Evolutionary conservation across 164 flowering plant species (phyloP).

Genomic region (Macadamia integrifolia): DNA sequence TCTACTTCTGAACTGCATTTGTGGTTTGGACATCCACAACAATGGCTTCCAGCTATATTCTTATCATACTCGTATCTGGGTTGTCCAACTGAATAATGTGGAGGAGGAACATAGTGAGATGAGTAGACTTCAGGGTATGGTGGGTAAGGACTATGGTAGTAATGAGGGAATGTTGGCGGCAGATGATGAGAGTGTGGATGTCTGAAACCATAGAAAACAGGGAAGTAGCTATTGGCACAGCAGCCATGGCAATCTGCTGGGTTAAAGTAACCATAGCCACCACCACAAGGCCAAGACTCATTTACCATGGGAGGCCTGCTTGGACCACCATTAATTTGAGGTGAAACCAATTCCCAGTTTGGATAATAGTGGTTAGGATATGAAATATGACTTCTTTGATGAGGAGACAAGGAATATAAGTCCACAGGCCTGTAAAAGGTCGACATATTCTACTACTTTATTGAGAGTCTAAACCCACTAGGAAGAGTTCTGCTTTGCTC

Average conservation of each 20-base stretch:
- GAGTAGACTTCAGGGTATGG: slow-evolving; percentile 22
- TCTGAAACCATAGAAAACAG: slow-evolving; percentile 21
- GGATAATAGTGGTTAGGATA: slow-evolving; percentile 19
- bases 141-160: slow-evolving; percentile 25
- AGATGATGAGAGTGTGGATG: slow-evolving; percentile 33
- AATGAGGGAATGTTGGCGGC: slow-evolving; percentile 18
- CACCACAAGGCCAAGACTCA: slow-evolving; percentile 24
- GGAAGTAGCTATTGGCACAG: slow-evolving; percentile 29
- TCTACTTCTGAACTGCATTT: slow-evolving; percentile 14
- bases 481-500: neutral
- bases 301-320: slow-evolving; percentile 3
- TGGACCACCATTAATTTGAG: slow-evolving; percentile 22
- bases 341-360: slow-evolving; percentile 14
- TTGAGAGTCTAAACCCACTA: neutral
- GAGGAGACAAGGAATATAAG: slow-evolving; percentile 17
- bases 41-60: slow-evolving; percentile 19
- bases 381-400: slow-evolving; percentile 18
- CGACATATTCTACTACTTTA: slow-evolving; percentile 21
- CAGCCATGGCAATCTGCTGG: slow-evolving; percentile 31
- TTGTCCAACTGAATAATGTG: slow-evolving; percentile 27
- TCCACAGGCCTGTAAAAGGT: slow-evolving; percentile 26
- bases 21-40: slow-evolving; percentile 56
- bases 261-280: slow-evolving; percentile 22
- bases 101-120: slow-evolving; percentile 29
- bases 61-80: slow-evolving; percentile 47